phyloP scores from a whole-genome alignment of 306 rosid species.

The Cicer yamashitae region DNA sequence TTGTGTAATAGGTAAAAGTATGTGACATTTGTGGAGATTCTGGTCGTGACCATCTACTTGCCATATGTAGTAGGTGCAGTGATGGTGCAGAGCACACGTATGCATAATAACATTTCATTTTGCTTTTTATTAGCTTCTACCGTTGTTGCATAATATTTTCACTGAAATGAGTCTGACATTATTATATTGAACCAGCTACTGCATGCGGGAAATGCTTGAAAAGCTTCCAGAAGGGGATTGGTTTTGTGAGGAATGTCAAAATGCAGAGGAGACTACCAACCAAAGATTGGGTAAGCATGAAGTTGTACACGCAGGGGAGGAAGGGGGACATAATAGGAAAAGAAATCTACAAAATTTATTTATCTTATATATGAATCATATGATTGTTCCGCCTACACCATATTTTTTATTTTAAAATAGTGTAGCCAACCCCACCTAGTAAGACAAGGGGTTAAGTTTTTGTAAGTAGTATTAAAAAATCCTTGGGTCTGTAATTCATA shows the following conservation, averaged over 20 bases:
- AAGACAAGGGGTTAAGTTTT: slow-evolving; percentile 2
- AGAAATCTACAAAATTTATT: background rate
- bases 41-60: slow-evolving; percentile 88
- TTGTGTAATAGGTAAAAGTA: slow-evolving; percentile 74
- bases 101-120: slow-evolving; percentile 45
- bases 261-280: slow-evolving; percentile 60
- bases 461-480: background rate
- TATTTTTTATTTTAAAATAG: slow-evolving; percentile 1
- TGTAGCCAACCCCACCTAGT: slow-evolving; percentile 9
- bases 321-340: background rate
- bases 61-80: slow-evolving; percentile 84
- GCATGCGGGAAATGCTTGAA: slow-evolving; percentile 86
- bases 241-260: slow-evolving; percentile 92
- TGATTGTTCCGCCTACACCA: background rate
- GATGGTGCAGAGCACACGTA: slow-evolving; percentile 99
- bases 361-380: background rate
- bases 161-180: slow-evolving; percentile 37
- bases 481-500: slow-evolving; percentile 14
- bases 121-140: slow-evolving; percentile 7
- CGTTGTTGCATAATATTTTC: slow-evolving; percentile 35
- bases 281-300: slow-evolving; percentile 66
- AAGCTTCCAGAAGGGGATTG: slow-evolving; percentile 82
- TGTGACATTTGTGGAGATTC: slow-evolving; percentile 99
- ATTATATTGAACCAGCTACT: slow-evolving; percentile 65
- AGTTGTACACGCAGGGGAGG: background rate